phyloP scores from a whole-genome alignment of 208 protist genomes.

The Novymonas esmeraldas region DNA sequence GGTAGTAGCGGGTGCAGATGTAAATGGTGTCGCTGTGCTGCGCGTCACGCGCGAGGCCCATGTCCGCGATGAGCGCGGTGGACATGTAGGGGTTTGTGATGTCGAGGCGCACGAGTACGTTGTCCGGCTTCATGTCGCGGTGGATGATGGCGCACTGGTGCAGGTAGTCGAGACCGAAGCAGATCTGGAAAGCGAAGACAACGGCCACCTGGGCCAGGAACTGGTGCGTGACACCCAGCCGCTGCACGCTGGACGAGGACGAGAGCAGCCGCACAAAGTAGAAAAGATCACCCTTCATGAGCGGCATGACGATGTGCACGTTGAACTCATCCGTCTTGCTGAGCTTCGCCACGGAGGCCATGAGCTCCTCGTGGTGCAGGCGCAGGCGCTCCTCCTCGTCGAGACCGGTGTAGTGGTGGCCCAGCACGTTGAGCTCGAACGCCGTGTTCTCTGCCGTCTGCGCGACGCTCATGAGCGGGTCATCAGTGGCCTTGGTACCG shows the following conservation, averaged over 20 bases:
- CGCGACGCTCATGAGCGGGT: slow-evolving; percentile 50
- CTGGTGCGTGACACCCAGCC: slow-evolving; percentile 32
- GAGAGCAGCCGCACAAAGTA: slow-evolving; percentile 66
- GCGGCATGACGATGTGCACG: slow-evolving; percentile 91
- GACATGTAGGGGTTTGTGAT: slow-evolving; percentile 64
- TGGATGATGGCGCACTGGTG: slow-evolving; percentile 93
- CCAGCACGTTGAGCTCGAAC: slow-evolving; percentile 47
- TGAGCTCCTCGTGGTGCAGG: slow-evolving; percentile 51
- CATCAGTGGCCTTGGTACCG: slow-evolving; percentile 13
- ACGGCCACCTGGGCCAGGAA: slow-evolving; percentile 65
- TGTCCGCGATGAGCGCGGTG: slow-evolving; percentile 79
- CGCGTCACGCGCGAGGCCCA: slow-evolving; percentile 86
- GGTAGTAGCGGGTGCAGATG: slow-evolving; percentile 96
- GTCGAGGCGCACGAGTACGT: slow-evolving; percentile 93
- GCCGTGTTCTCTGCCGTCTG: slow-evolving; percentile 28
- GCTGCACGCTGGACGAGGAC: slow-evolving; percentile 24
- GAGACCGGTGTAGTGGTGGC: slow-evolving; percentile 36
- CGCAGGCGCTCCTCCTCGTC: slow-evolving; percentile 28
- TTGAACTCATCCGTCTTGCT: slow-evolving; percentile 58
- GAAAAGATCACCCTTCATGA: slow-evolving; percentile 85
- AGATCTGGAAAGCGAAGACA: slow-evolving; percentile 88
- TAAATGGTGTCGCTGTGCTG: slow-evolving; percentile 88
- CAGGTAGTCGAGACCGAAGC: slow-evolving; percentile 90
- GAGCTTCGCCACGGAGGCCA: slow-evolving; percentile 27
- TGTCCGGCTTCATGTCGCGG: slow-evolving; percentile 97